Conservation (phyloP, 2,329 filamentous ascomycete species). For the Botrytis sinoallii region DNA sequence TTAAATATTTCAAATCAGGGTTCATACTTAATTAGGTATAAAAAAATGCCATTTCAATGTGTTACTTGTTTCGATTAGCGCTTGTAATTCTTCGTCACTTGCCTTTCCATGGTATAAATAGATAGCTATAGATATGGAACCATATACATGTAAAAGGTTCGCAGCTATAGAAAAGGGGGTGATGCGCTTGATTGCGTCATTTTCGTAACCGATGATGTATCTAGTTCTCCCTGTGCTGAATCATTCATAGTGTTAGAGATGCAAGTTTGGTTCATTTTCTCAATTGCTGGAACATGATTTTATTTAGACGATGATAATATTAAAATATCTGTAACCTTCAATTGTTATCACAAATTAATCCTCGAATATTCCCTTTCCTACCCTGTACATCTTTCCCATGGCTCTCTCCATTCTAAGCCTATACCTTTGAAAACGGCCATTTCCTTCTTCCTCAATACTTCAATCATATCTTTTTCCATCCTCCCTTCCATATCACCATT, state of each 20-base stretch:
- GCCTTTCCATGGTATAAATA: not conserved
- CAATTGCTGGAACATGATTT: too few species aligned
- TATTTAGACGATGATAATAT: not conserved
- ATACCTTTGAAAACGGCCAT: slow-evolving; percentile 73
- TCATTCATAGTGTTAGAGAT: not conserved
- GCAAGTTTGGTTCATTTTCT: not conserved
- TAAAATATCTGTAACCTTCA: not conserved
- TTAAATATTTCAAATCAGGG: not conserved
- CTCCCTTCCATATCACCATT: not conserved
- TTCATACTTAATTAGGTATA: too few species aligned
- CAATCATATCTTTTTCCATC: not conserved
- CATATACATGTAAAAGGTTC: not conserved
- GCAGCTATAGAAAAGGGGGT: not conserved
- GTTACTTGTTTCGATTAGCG: not conserved
- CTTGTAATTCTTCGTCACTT: not conserved
- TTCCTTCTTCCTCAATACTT: slow-evolving; percentile 60
- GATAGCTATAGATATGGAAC: not conserved
- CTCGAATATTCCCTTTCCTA: not conserved
- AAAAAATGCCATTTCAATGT: not conserved
- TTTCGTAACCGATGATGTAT: not conserved
- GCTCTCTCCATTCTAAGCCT: slow-evolving; percentile 64
- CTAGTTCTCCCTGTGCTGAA: not conserved
- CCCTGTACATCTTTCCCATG: slow-evolving; percentile 57
- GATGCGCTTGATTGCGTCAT: not conserved
- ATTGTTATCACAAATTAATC: not conserved